Evolutionary conservation across 768 basidiomycete genomes (phyloP).

Genomic region (Lyophyllum atratum): DNA sequence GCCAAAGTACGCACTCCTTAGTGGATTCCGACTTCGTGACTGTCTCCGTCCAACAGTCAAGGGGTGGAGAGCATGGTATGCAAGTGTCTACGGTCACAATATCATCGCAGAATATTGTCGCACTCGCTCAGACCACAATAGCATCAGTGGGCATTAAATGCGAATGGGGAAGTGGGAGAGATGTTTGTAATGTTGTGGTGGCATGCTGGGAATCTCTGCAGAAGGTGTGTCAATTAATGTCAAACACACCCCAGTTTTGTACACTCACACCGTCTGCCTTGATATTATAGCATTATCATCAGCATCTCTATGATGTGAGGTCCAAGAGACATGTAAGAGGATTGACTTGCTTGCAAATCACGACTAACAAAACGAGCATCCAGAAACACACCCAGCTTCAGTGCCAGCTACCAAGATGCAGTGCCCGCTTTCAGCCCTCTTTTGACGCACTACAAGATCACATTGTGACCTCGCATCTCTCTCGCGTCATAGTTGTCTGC

Average conservation of each 20-base stretch:
- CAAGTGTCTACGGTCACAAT: conserved; percentile 13
- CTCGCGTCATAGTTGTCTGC: conserved; percentile 16
- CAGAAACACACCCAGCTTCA: conserved; percentile 3
- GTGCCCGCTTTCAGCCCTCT: conserved; percentile 8
- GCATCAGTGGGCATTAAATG: conserved; percentile 14
- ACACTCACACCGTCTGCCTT: background rate
- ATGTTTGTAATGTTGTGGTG: conserved; percentile 14
- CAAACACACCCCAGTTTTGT: background rate
- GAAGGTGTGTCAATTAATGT: conserved; percentile 17
- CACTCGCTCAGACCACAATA: conserved; percentile 16
- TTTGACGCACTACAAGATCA: conserved; percentile 15
- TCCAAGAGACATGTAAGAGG: conserved; percentile 17
- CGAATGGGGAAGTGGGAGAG: conserved; percentile 20
- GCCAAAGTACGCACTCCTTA: conserved; percentile 6
- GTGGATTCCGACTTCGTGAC: conserved; percentile 9
- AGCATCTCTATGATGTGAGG: conserved; percentile 7
- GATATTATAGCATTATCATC: conserved; percentile 5
- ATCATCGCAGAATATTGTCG: conserved; percentile 14
- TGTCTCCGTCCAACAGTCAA: background rate
- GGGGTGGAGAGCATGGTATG: conserved; percentile 17
- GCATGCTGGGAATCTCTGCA: conserved; percentile 19
- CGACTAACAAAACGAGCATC: background rate
- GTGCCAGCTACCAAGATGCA: conserved; percentile 19
- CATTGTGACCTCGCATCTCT: conserved; percentile 20
- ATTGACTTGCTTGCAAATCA: background rate